A percentile compares a stretch with the other conserved stretches of the same genome.
Conservation (phyloP, 2,329 filamentous ascomycete species). For the Tolypocladium pustulatum region DNA sequence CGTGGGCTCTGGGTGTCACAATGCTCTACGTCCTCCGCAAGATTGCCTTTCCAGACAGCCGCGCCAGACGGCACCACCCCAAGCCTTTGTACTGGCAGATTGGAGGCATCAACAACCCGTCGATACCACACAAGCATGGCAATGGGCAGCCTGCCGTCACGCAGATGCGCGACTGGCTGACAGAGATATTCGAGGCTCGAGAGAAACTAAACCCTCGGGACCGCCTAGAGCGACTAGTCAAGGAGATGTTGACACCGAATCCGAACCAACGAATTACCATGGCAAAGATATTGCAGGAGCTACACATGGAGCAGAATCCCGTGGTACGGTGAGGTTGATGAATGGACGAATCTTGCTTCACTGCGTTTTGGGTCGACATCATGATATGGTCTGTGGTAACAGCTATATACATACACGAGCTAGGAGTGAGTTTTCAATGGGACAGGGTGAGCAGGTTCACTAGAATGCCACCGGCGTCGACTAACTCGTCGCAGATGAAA, state of each 20-base stretch:
- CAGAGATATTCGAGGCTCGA: slow-evolving; percentile 39
- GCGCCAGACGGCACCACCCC: slow-evolving; percentile 35
- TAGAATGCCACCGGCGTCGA: not conserved
- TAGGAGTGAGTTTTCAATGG: no score
- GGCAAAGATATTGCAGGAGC: slow-evolving; percentile 35
- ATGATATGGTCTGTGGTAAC: no score
- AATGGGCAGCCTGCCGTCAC: slow-evolving; percentile 30
- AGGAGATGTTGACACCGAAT: slow-evolving; percentile 43
- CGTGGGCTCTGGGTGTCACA: slow-evolving; percentile 49
- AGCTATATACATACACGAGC: no score
- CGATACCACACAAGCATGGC: slow-evolving; percentile 18
- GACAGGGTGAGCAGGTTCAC: not conserved
- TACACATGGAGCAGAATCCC: slow-evolving; percentile 20
- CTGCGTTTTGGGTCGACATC: no score
- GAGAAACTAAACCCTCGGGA: slow-evolving; percentile 34
- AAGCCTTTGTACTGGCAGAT: slow-evolving; percentile 48
- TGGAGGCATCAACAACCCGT: slow-evolving; percentile 39
- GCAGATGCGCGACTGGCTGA: slow-evolving; percentile 48
- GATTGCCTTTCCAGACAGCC: slow-evolving; percentile 43
- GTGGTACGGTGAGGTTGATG: not conserved
- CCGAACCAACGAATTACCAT: slow-evolving; percentile 43
- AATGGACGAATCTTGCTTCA: not conserved
- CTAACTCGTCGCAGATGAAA: not conserved
- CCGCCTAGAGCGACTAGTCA: slow-evolving; percentile 38
- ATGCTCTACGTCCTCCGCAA: slow-evolving; percentile 50